Conservation (phyloP, 306 rosid genomes). For the Quercus ilex region DNA sequence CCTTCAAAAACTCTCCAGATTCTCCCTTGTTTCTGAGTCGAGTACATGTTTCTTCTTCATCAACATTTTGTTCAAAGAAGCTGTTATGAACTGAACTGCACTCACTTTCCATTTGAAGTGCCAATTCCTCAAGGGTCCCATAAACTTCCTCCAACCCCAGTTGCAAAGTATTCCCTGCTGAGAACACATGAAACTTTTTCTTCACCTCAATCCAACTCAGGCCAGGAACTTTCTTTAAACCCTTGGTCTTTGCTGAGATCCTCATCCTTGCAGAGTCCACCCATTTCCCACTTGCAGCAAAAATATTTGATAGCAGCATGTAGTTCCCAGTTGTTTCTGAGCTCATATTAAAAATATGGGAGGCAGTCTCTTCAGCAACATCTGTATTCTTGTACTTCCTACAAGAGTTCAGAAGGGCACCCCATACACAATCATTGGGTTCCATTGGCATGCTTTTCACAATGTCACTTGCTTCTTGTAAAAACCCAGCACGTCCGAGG, state of each 20-base stretch:
- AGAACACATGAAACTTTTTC: conserved; percentile 55
- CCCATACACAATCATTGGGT: conserved; percentile 78
- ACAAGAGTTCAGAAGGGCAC: conserved; percentile 74
- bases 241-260: conserved; percentile 62
- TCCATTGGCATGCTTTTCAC: conserved; percentile 63
- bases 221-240: conserved; percentile 63
- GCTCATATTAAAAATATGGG: conserved; percentile 36
- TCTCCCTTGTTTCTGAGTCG: too few relatives aligned
- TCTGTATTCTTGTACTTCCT: conserved; percentile 57
- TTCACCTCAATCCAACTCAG: conserved; percentile 84
- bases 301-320: conserved; percentile 78
- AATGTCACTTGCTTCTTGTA: conserved; percentile 64
- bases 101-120: conserved; percentile 56
- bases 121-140: conserved; percentile 50
- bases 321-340: conserved; percentile 53
- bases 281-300: conserved; percentile 80
- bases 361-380: conserved; percentile 51
- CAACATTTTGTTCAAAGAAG: conserved; percentile 23
- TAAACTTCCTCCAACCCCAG: conserved; percentile 40
- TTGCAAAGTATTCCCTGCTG: conserved; percentile 52
- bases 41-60: background rate
- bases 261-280: conserved; percentile 79
- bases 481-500: conserved; percentile 74
- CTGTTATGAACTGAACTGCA: conserved; percentile 11
- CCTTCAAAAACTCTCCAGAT: too few relatives aligned